Evolutionary conservation across 257 asterid genomes (phyloP), one percentile per base, ranked within the genome.

Genomic region (Jacaranda copaia): DNA sequence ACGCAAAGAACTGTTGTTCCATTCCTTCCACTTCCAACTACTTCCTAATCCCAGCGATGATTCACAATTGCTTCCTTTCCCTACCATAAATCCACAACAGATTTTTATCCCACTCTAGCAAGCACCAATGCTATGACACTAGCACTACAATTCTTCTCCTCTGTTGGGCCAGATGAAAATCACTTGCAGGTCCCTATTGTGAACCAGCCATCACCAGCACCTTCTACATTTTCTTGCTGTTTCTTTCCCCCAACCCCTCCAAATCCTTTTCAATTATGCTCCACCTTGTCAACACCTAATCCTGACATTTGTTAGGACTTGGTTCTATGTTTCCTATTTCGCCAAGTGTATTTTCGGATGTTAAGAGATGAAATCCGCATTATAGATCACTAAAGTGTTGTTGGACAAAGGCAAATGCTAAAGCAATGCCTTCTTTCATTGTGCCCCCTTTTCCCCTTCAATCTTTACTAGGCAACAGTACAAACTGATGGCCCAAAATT

Each of bases 351-450:
- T 16, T 55, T 0, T 6, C 11, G 11, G 18, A 20, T 58, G 20
- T 20, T 19, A 52, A 58, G 15, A 19, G 15, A 19, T 58, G 15
- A 58, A 9, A 20, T 58, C 11, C 40, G 13, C 55, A 58, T 19
- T 56, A 10, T 56, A 56, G 9, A 32, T 36, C 60, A 5, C 10
- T 53, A 6, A 1, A 35, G 8, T 4, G 3, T 8, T 70, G 20
- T 53, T 10, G 5, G n/a, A 52, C 53, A 32, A 57, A 48, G 55
- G n/a, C 35, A 52, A 55, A 53, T 19, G 78, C 57, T 32, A 69
- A 69, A 18, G n/a, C 7, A 19, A 2, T n/a, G 20, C 49, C 43
- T 58, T 52, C 8, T 36, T 55, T 46, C 11, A 52, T 42, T 72
- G 9, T 19, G 42, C 40, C 11, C 12, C 43, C 19, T 32, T 25